Evolutionary conservation across 2,329 filamentous ascomycete species (phyloP), one percentile per base, ranked within the genome.

Genomic region (Aspergillaceae sp.): DNA sequence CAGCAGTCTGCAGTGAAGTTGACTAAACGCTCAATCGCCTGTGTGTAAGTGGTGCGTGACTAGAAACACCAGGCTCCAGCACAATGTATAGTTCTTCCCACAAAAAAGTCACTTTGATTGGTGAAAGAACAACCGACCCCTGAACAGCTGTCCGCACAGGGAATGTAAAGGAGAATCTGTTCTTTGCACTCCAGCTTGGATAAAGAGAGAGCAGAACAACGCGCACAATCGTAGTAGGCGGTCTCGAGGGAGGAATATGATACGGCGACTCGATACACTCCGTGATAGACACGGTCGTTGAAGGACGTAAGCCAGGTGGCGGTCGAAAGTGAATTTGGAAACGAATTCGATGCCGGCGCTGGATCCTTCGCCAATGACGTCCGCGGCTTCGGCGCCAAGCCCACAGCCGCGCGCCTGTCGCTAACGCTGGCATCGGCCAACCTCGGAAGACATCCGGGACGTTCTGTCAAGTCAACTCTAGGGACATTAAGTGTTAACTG

Each of bases 381-480:
- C 26, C 36, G 11, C 9, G 36, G 11, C 19, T 38, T 38, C 26
- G 36, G 19, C 36, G 47, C 49, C 29, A 49, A 55, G 40, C 50
- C 43, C 11, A 45, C 48, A 26, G 36, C n/a, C 36, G 36, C 36
- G 36, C 36, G 36, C 26, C 27, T 38, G 36, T 27, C 11, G 36
- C 36, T 11, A 19, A 19, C 10, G 36, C 36, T 11, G 36, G 36
- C 36, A 26, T 38, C 26, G 36, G 36, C 11, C 30, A 32, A 19
- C 19, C 19, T 19, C 19, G 19, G 19, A 19, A 19, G 19, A 19
- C 19, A 19, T 19, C 19, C 19, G 19, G 19, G 19, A 19, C 19
- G 19, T 19, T 19, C 19, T 19, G 19, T 19, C 19, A 19, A 19
- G 19, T 19, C 19, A 19, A 19, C 19, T 19, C 19, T 19, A 19